Conservation (phyloP, 2,329 filamentous ascomycete species). For the Rhinocladiella similis region DNA sequence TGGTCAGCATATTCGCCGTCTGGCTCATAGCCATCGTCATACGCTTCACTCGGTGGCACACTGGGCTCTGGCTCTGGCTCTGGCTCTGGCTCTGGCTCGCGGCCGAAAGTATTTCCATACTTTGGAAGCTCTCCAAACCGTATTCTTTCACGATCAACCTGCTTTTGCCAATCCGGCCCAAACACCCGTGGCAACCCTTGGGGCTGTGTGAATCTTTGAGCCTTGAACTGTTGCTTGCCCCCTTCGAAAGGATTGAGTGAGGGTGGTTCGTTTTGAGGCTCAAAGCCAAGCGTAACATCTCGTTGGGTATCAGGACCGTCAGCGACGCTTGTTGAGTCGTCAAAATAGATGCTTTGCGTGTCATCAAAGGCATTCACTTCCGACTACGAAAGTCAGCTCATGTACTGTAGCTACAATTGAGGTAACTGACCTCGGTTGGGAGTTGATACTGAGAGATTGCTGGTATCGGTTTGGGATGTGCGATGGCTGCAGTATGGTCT, state of each 20-base stretch:
- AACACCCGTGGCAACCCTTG: background rate
- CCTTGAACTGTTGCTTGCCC: background rate
- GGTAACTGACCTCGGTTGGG: background rate
- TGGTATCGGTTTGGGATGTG: background rate
- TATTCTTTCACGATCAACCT: conserved; percentile 15
- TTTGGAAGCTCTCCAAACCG: conserved; percentile 10
- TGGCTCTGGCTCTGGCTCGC: background rate
- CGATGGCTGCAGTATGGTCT: background rate
- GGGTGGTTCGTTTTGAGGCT: background rate
- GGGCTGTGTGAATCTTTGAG: background rate
- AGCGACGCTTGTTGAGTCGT: conserved; percentile 19
- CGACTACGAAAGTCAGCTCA: conserved; percentile 1
- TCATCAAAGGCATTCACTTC: conserved; percentile 21
- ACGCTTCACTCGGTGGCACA: background rate
- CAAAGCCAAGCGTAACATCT: background rate
- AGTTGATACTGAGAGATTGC: background rate
- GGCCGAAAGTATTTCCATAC: conserved; percentile 3
- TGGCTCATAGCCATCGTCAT: conserved; percentile 15
- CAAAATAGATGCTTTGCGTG: conserved; percentile 25
- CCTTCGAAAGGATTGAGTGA: background rate
- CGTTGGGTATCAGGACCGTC: conserved; percentile 5
- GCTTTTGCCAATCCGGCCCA: conserved; percentile 7
- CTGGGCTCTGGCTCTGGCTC: background rate
- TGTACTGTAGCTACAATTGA: too few relatives aligned
- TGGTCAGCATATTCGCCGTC: conserved; percentile 17